Conservation (phyloP, 148 eudicot genomes). For the Diospyros lotus region DNA sequence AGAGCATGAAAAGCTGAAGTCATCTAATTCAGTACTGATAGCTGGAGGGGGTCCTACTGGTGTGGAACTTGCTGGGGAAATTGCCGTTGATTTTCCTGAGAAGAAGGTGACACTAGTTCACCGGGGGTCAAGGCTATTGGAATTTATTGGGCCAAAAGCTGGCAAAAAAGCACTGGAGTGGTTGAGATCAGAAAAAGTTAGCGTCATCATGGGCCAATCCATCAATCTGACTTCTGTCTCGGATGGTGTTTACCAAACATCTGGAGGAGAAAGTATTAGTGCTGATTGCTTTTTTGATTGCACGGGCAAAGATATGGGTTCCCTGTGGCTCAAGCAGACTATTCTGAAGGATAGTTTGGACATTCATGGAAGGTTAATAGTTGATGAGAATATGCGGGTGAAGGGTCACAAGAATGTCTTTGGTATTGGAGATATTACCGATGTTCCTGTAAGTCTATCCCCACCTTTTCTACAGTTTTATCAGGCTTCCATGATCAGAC, state of each 20-base stretch:
- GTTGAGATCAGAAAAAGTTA: constrained; percentile 45
- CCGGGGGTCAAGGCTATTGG: constrained; percentile 44
- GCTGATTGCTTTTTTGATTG: constrained; percentile 45
- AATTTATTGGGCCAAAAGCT: constrained; percentile 48
- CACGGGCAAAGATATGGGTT: constrained; percentile 41
- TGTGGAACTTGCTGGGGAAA: constrained; percentile 65
- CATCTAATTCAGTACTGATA: constrained; percentile 36
- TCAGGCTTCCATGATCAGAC: no score
- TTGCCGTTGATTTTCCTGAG: constrained; percentile 38
- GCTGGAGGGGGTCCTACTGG: constrained; percentile 65
- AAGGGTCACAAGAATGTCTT: constrained; percentile 35
- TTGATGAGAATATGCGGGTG: constrained; percentile 48
- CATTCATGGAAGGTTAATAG: constrained; percentile 30
- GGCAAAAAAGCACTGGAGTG: constrained; percentile 39
- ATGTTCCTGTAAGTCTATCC: constrained; percentile 31
- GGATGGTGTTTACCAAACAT: constrained; percentile 43
- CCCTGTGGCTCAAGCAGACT: constrained; percentile 46
- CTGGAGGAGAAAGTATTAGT: constrained; percentile 39
- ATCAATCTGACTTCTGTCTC: constrained; percentile 26
- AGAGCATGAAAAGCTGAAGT: constrained; percentile 34
- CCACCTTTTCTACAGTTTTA: no score
- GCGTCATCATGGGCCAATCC: constrained; percentile 39
- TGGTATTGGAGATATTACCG: constrained; percentile 60
- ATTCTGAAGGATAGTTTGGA: constrained; percentile 40
- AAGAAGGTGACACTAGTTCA: constrained; percentile 49